phyloP scores from a whole-genome alignment of 2,329 filamentous ascomycete species.

The Fusarium pseudocircinatum region DNA sequence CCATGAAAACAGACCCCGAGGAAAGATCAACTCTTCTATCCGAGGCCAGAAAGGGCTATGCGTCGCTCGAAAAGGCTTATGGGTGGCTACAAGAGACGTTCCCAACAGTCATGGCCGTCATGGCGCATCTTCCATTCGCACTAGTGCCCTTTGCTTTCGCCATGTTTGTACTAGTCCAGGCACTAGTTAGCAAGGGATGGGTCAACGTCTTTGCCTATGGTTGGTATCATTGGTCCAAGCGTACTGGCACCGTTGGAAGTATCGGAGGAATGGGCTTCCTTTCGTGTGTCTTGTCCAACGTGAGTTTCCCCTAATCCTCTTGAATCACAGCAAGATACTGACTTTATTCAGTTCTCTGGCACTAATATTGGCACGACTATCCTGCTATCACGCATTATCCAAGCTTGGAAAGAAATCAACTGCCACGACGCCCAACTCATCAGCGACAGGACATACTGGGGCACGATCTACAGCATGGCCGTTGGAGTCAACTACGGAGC shows the following conservation, averaged over 20 bases:
- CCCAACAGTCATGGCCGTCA: slow-evolving; percentile 72
- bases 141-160: slow-evolving; percentile 76
- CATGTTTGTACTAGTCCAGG: slow-evolving; percentile 81
- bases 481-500: slow-evolving; percentile 80
- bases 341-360: slow-evolving; percentile 69
- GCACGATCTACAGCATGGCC: slow-evolving; percentile 78
- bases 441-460: slow-evolving; percentile 75
- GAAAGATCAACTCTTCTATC: slow-evolving; percentile 62
- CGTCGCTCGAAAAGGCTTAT: slow-evolving; percentile 50
- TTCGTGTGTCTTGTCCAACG: slow-evolving; percentile 76
- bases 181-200: slow-evolving; percentile 78
- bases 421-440: slow-evolving; percentile 59
- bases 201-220: slow-evolving; percentile 77
- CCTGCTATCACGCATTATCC: slow-evolving; percentile 74
- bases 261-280: slow-evolving; percentile 79
- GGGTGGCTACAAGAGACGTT: slow-evolving; percentile 76
- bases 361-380: slow-evolving; percentile 83
- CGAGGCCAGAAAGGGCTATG: slow-evolving; percentile 51
- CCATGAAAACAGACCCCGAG: neutral
- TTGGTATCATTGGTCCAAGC: slow-evolving; percentile 77
- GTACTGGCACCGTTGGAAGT: slow-evolving; percentile 73
- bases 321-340: neutral
- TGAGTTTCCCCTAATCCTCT: slow-evolving; percentile 52
- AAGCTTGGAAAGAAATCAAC: slow-evolving; percentile 73
- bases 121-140: slow-evolving; percentile 72